Base-by-base conservation (phyloP, 225 moss, liverwort and hornwort genomes). In the Polytrichum formosum region DNA sequence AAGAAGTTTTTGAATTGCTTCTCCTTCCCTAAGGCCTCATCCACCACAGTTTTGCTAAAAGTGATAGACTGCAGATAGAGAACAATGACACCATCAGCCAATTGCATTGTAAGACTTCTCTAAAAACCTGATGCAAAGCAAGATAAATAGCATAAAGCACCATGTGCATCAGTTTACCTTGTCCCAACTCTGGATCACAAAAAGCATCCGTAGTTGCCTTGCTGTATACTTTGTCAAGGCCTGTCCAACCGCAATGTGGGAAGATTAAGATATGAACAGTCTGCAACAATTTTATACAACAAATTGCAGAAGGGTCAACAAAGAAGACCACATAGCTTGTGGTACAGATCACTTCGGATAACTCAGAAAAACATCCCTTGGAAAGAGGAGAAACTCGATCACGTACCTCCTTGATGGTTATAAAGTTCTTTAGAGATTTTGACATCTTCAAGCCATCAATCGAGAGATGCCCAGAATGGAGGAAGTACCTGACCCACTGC, bases 401-500 rank as follows among this genome's bases (percentile, higher is more conserved):
- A 30, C 74, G 7, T 72, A 88, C 95, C 91, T 91, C 85, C 78
- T 92, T 97, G 69, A 97, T 94, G 72, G 94, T 97, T 53, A 91
- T 91, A 67, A 92, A 97, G 61, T 97, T 97, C 74, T 94, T 97
- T 81, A 97, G 76, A n/a, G 97, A 97, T 69, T 97, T 97, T 1
- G 97, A 94, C 97, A 97, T 97, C 81, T 92, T 97, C 26, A 97
- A 78, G 67, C 97, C 97, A 73, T 97, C 89, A 61, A 97, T 94
- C 27, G 92, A 90, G 68, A 97, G 84, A 83, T 97, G 97, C 64
- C 94, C 97, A 70, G 97, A 97, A 79, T 97, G 97, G 55, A 94
- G 80, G 71, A 94, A 97, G 72, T 97, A 94, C 54, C 90, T 91
- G 18, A 97, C 97, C 97, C 97, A 97, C 93, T 96, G 92, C 77